These are phyloP conservation scores for Serendipita sp. DNA, from an alignment of 768 basidiomycete species.

Conservation along the genomic window DNA sequence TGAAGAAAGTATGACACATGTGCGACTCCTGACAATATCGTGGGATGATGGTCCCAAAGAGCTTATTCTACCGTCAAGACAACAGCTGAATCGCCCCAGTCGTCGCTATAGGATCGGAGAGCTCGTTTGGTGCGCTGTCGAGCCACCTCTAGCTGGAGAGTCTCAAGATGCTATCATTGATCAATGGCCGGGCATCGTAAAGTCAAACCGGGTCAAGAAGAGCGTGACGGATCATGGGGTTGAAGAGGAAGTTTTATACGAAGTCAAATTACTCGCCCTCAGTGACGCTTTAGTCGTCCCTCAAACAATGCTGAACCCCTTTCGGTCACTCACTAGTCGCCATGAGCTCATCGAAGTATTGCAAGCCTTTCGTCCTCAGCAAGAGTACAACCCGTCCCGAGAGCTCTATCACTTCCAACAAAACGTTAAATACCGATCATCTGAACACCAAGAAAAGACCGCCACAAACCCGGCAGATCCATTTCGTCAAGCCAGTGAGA, in stretches of 20 bases:
- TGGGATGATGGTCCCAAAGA: no score
- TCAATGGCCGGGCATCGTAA: not conserved
- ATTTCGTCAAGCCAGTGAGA: not conserved
- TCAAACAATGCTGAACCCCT: not conserved
- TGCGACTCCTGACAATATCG: no score
- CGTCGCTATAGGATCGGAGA: not conserved
- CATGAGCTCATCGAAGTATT: not conserved
- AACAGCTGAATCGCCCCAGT: not conserved
- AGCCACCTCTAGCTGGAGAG: not conserved
- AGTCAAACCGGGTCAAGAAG: not conserved
- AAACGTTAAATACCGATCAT: not conserved
- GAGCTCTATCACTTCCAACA: not conserved
- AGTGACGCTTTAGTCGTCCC: not conserved
- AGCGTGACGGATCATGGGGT: not conserved
- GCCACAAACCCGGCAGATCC: not conserved
- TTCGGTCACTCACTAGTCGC: not conserved
- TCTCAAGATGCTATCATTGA: not conserved
- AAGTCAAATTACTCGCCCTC: constrained; percentile 1
- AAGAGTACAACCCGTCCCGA: not conserved
- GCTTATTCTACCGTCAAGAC: not conserved
- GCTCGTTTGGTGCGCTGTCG: not conserved
- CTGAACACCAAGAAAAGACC: not conserved
- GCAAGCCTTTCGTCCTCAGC: not conserved
- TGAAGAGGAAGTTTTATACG: not conserved
- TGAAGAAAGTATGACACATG: no score